Percentiles rank a stretch among this genome's conserved stretches.
These are phyloP conservation scores for Saccharomycopsis phalli DNA, from an alignment of 1,139 yeast species.

Conservation along the genomic window DNA sequence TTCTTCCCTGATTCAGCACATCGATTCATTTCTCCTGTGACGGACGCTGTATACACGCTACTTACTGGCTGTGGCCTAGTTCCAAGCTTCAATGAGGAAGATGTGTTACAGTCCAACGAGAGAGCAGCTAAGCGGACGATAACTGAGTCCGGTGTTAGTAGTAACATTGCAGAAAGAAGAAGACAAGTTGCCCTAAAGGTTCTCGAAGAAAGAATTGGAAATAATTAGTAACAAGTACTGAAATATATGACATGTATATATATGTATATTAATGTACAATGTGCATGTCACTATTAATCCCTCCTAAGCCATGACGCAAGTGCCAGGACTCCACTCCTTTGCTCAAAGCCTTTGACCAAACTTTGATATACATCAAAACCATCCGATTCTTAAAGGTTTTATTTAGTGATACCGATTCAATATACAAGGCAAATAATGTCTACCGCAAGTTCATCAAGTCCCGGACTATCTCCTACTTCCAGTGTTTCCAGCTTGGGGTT, in stretches of 20 bases:
- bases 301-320: too few relatives aligned
- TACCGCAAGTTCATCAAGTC: too few relatives aligned
- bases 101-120: conserved; percentile 63
- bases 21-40: conserved; percentile 46
- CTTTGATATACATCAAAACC: too few relatives aligned
- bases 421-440: too few relatives aligned
- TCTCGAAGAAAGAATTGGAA: conserved; percentile 56
- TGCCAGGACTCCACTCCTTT: too few relatives aligned
- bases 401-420: too few relatives aligned
- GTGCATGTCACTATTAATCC: too few relatives aligned
- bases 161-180: conserved; percentile 71
- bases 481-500: conserved; percentile 2
- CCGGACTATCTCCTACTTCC: conserved; percentile 4
- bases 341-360: too few relatives aligned
- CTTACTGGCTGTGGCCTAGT: conserved; percentile 46
- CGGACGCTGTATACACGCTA: conserved; percentile 44
- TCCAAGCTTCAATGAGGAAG: conserved; percentile 61
- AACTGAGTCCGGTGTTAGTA: conserved; percentile 24
- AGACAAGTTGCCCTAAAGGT: conserved; percentile 80
- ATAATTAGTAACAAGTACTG: background rate
- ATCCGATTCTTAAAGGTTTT: too few relatives aligned
- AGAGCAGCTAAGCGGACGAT: conserved; percentile 52
- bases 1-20: conserved; percentile 62
- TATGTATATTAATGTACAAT: too few relatives aligned
- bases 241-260: too few relatives aligned